Evolutionary conservation across 1,284 basidiomycete genomes (phyloP).

Genomic region (Entoloma clypeatum): DNA sequence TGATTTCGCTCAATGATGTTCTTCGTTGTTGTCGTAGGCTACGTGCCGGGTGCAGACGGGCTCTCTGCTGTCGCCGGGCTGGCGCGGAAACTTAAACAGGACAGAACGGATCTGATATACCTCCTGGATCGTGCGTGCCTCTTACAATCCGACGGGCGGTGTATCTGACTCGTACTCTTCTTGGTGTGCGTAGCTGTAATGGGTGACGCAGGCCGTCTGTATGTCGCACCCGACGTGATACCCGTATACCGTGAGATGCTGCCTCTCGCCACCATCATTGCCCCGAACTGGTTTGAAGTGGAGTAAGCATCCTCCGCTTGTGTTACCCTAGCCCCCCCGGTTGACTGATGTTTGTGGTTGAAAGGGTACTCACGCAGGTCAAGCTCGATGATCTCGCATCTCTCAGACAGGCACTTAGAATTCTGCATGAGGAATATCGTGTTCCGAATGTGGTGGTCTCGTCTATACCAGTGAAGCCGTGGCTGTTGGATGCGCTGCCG

Average conservation of each 20-base stretch:
- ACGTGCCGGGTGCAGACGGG: conserved; percentile 84
- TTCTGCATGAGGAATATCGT: conserved; percentile 70
- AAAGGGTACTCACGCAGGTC: conserved; percentile 71
- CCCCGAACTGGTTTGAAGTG: conserved; percentile 98
- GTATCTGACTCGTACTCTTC: conserved; percentile 3
- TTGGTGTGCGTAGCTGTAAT: conserved; percentile 67
- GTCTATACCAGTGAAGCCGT: conserved; percentile 70
- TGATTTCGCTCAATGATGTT: background rate
- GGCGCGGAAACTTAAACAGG: conserved; percentile 55
- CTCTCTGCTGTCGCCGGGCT: conserved; percentile 65
- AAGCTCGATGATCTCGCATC: conserved; percentile 64
- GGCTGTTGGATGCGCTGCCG: conserved; percentile 52
- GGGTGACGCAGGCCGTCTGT: conserved; percentile 85
- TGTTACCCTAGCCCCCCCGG: background rate
- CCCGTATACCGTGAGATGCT: conserved; percentile 86
- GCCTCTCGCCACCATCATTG: conserved; percentile 82
- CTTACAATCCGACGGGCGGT: background rate
- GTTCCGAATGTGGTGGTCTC: conserved; percentile 91
- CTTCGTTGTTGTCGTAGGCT: conserved; percentile 45
- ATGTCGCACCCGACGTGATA: conserved; percentile 86
- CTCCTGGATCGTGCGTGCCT: conserved; percentile 80
- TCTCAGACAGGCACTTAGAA: conserved; percentile 65
- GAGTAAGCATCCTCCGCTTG: conserved; percentile 63
- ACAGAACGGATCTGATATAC: conserved; percentile 69
- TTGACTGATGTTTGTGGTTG: conserved; percentile 8